These are phyloP conservation scores for Debaryomyces hansenii DNA, from an alignment of 805 yeast species.

Conservation along the genomic window DNA sequence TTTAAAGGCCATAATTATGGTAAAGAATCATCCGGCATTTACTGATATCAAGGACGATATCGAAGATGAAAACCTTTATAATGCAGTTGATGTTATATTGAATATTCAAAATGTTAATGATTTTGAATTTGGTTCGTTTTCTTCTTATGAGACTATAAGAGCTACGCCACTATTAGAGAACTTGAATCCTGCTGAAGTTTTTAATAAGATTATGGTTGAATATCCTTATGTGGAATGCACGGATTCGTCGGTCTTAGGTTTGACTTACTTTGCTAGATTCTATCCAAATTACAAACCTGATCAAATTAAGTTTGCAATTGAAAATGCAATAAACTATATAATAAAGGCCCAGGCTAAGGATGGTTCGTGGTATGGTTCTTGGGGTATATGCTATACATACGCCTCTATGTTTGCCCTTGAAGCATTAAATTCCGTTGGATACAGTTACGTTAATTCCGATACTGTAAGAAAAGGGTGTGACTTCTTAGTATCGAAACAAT, in stretches of 20 bases:
- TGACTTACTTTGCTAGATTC: slow-evolving; percentile 70
- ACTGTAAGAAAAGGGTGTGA: slow-evolving; percentile 79
- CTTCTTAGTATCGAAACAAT: slow-evolving; percentile 72
- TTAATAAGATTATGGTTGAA: slow-evolving; percentile 97
- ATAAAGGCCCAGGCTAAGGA: slow-evolving; percentile 66
- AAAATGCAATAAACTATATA: slow-evolving; percentile 73
- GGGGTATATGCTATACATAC: slow-evolving; percentile 97
- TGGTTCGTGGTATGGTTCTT: slow-evolving; percentile 97
- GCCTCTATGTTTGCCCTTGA: slow-evolving; percentile 98
- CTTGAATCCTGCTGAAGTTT: slow-evolving; percentile 95
- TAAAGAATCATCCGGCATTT: slow-evolving; percentile 61
- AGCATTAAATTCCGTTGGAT: slow-evolving; percentile 74
- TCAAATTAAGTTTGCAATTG: slow-evolving; percentile 69
- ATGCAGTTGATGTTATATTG: slow-evolving; percentile 76
- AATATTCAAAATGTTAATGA: slow-evolving; percentile 74
- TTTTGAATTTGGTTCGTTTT: slow-evolving; percentile 87
- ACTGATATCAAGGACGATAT: slow-evolving; percentile 51
- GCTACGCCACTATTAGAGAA: slow-evolving; percentile 75
- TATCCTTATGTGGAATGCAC: slow-evolving; percentile 98
- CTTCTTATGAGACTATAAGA: slow-evolving; percentile 85
- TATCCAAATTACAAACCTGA: slow-evolving; percentile 61
- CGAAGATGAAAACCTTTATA: slow-evolving; percentile 51
- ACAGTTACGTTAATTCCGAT: slow-evolving; percentile 58
- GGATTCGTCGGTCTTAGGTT: slow-evolving; percentile 89
- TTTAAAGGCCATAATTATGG: slow-evolving; percentile 90